These are phyloP conservation scores for Pythium dissimile DNA, from an alignment of 352 stramenopile genomes.

Conservation along the genomic window DNA sequence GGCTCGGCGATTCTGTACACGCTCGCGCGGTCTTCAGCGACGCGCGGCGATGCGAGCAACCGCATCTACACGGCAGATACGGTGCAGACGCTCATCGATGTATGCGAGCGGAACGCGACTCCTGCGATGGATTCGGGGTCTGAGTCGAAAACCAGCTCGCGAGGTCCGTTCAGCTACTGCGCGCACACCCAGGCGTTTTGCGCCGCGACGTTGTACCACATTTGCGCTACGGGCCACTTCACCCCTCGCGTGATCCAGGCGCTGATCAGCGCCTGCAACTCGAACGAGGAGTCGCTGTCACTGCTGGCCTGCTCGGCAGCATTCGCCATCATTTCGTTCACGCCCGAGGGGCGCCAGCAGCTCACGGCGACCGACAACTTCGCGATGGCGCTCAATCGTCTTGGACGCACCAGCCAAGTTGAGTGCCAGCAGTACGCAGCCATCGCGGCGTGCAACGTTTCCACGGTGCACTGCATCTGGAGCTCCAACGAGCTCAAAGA, in stretches of 20 bases:
- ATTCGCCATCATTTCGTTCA: slow-evolving; percentile 81
- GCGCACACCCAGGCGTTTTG: slow-evolving; percentile 61
- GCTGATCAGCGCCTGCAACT: slow-evolving; percentile 65
- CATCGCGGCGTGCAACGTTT: slow-evolving; percentile 77
- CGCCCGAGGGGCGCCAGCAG: slow-evolving; percentile 47
- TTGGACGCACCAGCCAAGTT: slow-evolving; percentile 65
- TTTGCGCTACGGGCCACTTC: slow-evolving; percentile 54
- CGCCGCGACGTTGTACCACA: slow-evolving; percentile 67
- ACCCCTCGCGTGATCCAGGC: slow-evolving; percentile 53
- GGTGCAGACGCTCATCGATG: slow-evolving; percentile 40
- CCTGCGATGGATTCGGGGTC: neutral
- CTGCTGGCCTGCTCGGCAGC: slow-evolving; percentile 68
- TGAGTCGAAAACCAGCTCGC: neutral
- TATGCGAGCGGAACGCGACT: slow-evolving; percentile 35
- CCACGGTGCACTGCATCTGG: slow-evolving; percentile 66
- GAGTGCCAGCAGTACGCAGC: slow-evolving; percentile 80
- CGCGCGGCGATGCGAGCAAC: slow-evolving; percentile 49
- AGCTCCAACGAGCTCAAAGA: slow-evolving; percentile 72
- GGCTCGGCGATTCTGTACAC: slow-evolving; percentile 48
- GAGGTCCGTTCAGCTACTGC: slow-evolving; percentile 11
- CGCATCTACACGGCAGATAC: slow-evolving; percentile 39
- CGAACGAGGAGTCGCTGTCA: slow-evolving; percentile 64
- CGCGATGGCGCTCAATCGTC: slow-evolving; percentile 62
- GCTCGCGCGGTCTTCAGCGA: slow-evolving; percentile 46
- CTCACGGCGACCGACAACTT: slow-evolving; percentile 46